phyloP scores from a whole-genome alignment of 306 rosid species.

The Coriaria nepalensis region DNA sequence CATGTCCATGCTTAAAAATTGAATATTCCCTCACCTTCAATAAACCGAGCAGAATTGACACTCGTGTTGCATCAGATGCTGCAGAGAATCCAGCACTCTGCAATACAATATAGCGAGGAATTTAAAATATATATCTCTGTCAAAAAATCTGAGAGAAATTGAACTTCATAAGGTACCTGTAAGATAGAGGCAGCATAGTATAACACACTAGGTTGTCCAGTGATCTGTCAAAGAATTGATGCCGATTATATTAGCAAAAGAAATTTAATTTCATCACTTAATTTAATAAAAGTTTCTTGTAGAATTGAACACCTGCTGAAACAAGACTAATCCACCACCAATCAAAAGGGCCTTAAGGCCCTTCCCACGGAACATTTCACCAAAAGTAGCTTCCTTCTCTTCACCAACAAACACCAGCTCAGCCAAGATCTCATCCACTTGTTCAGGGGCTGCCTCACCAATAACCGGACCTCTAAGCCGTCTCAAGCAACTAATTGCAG shows the following conservation, averaged over 20 bases:
- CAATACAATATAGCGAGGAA: slow-evolving; percentile 13
- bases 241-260: slow-evolving; percentile 20
- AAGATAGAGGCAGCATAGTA: slow-evolving; percentile 89
- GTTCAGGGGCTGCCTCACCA: slow-evolving; percentile 46
- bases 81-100: slow-evolving; percentile 92
- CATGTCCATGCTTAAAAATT: background rate
- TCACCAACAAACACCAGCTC: slow-evolving; percentile 67
- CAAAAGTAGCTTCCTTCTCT: slow-evolving; percentile 43
- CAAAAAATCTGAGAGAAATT: background rate
- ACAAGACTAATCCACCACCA: slow-evolving; percentile 75
- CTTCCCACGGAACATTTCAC: slow-evolving; percentile 73
- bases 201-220: slow-evolving; percentile 97
- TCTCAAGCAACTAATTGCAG: slow-evolving; percentile 39
- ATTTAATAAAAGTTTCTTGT: slow-evolving; percentile 13
- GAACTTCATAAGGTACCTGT: slow-evolving; percentile 41
- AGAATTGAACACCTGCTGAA: slow-evolving; percentile 70
- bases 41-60: slow-evolving; percentile 73
- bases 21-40: slow-evolving; percentile 48
- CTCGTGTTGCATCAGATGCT: slow-evolving; percentile 93
- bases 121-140: slow-evolving; percentile 13
- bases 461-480: slow-evolving; percentile 48
- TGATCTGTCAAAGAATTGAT: slow-evolving; percentile 51
- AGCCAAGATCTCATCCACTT: slow-evolving; percentile 65
- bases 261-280: slow-evolving; percentile 9
- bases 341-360: slow-evolving; percentile 66